Conservation (phyloP, 495 filamentous ascomycete genomes). For the Astrothelium macrocarpum region DNA sequence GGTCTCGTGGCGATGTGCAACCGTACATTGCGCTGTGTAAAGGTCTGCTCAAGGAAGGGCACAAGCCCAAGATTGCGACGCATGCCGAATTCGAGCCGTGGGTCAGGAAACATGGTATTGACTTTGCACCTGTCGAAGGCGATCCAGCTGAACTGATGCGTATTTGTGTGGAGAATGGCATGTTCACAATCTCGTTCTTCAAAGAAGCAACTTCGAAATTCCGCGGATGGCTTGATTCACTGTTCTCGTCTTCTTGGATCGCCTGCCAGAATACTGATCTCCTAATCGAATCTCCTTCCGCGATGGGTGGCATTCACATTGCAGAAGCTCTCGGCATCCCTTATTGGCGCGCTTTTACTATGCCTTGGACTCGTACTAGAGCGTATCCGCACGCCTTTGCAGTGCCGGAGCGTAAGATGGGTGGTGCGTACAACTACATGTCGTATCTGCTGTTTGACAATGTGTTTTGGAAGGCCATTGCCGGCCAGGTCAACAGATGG, state of each 20-base stretch:
- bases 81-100: constrained; percentile 83
- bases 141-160: constrained; percentile 92
- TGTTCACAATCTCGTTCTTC: constrained; percentile 90
- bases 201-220: constrained; percentile 81
- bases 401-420: constrained; percentile 88
- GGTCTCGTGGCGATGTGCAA: constrained; percentile 91
- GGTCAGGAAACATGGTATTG: constrained; percentile 85
- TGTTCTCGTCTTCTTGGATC: constrained; percentile 73
- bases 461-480: constrained; percentile 90
- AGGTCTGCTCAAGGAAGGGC: constrained; percentile 77
- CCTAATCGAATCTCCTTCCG: constrained; percentile 89
- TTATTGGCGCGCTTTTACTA: constrained; percentile 96
- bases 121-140: constrained; percentile 77
- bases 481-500: constrained; percentile 89
- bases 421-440: constrained; percentile 87
- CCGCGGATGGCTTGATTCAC: constrained; percentile 84
- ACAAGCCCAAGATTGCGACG: constrained; percentile 79
- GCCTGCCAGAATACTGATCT: constrained; percentile 84
- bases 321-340: constrained; percentile 91
- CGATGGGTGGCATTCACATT: constrained; percentile 97
- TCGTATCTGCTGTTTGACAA: constrained; percentile 97
- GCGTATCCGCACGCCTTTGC: constrained; percentile 97
- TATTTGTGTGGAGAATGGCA: constrained; percentile 92
- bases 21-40: constrained; percentile 97
- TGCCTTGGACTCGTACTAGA: constrained; percentile 95